Percentiles rank a stretch among this genome's conserved stretches.
These are phyloP conservation scores for Nothophoma quercina DNA, from an alignment of 2,329 filamentous ascomycete species.

Conservation along the genomic window DNA sequence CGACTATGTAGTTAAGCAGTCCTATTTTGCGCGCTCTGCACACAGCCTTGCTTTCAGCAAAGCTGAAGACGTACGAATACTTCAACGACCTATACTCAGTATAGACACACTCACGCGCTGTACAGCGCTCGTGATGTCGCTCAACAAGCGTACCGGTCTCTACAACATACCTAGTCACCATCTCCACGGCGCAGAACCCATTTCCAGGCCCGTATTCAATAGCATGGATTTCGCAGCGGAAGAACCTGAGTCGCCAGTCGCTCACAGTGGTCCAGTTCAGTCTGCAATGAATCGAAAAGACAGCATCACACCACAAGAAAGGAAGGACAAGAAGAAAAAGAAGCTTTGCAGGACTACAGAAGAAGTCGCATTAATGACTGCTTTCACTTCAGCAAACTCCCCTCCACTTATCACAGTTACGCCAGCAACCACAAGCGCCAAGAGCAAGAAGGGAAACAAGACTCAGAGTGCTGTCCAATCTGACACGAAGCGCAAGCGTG, in stretches of 20 bases:
- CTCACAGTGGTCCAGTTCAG: background rate
- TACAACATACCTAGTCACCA: constrained; percentile 36
- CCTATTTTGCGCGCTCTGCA: too few relatives aligned
- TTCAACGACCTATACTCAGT: too few relatives aligned
- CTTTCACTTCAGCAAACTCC: constrained; percentile 1
- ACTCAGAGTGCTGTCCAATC: constrained; percentile 5
- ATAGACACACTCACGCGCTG: too few relatives aligned
- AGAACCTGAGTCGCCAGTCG: background rate
- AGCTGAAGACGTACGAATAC: too few relatives aligned
- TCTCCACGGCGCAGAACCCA: constrained; percentile 13
- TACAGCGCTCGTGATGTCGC: constrained; percentile 7
- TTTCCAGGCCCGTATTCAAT: constrained; percentile 27
- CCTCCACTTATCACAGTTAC: constrained; percentile 4
- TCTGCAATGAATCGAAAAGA: background rate
- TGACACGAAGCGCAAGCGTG: constrained; percentile 30
- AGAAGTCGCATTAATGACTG: background rate
- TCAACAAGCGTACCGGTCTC: constrained; percentile 26
- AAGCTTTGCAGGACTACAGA: constrained; percentile 6
- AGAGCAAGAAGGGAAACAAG: constrained; percentile 20
- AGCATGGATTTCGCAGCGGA: constrained; percentile 29
- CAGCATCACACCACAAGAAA: background rate
- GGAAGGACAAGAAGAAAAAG: constrained; percentile 16
- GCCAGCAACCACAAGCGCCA: constrained; percentile 8
- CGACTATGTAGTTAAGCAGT: too few relatives aligned
- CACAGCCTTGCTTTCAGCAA: too few relatives aligned